Base-by-base conservation (phyloP, 2,329 filamentous ascomycete genomes). In the Xylaria sp. region DNA sequence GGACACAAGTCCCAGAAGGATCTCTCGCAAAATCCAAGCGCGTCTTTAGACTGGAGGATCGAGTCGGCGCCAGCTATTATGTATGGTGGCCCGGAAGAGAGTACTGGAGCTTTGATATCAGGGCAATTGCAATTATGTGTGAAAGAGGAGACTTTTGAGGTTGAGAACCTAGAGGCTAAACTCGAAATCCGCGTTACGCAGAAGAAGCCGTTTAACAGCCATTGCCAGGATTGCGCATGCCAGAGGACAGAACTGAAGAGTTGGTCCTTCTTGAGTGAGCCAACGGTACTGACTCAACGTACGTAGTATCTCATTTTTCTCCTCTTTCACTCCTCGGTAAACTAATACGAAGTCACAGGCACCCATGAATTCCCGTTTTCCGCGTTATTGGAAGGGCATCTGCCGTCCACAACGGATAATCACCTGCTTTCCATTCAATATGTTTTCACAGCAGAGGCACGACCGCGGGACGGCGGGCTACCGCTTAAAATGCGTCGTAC, bases 51-150 rank as follows among this genome's bases (percentile, higher is more conserved):
- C 66, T 87, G 85, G 83, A 84, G 81, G 73, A 91, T 97, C 69
- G 94, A 97, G 82, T 96, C 92, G 13, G 93, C 94, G 1, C 94
- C 94, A 2, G 85, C 95, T 20, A 87, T 97, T 51, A 90, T 97
- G 80, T 92, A 96, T 75, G 94, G 94, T 69, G 83, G 86, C 27
- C 85, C 92, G 0, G 86, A 89, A 68, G 86, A 87, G 71, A 97
- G 94, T 73, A 91, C 90, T 2, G 95, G 95, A 63, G 93, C 94
- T 6, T 83, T 97, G 66, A 87, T 97, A 57, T 96, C 93, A 0
- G 94, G 94, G 33, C 92, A 93, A 77, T 83, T 98, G 73, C 88
- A 90, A 73, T 80, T 98, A 61, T 84, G 88, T 44, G 87, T 97
- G 73, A 86, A 86, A 69, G 90, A 94, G 60, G 86, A 89, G 6